Percentiles rank a stretch among this genome's conserved stretches.
Conservation (phyloP, 371 early-diverging fungal genomes). For the Zychaea mexicana region DNA sequence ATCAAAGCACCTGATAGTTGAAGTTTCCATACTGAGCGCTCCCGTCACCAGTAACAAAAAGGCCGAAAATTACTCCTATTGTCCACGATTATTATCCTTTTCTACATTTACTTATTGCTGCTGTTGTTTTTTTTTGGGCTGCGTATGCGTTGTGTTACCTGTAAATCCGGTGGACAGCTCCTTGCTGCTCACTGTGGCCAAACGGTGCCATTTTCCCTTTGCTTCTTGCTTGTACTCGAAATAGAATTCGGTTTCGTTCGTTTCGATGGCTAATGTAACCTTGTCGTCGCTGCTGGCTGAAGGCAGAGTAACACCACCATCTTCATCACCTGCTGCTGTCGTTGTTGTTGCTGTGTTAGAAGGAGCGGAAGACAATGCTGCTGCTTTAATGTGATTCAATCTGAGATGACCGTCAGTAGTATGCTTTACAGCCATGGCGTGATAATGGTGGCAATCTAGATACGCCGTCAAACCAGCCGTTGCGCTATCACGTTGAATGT, state of each 20-base stretch:
- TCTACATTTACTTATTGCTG: background rate
- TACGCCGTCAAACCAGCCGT: conserved; percentile 11
- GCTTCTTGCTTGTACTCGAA: background rate
- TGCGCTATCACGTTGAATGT: background rate
- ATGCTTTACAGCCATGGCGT: background rate
- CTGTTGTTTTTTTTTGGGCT: background rate
- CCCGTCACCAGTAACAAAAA: background rate
- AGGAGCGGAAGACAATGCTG: too few relatives aligned
- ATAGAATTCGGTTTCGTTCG: conserved; percentile 1
- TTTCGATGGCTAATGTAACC: conserved; percentile 10
- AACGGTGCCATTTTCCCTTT: background rate
- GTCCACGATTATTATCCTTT: background rate
- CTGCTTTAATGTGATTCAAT: background rate
- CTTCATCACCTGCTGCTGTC: too few relatives aligned
- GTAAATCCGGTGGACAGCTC: conserved; percentile 11
- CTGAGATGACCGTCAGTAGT: background rate
- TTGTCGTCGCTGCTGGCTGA: background rate
- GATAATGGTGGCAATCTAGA: conserved; percentile 9
- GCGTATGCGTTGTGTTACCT: background rate
- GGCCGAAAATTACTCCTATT: conserved; percentile 1
- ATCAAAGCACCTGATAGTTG: background rate
- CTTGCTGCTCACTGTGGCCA: conserved; percentile 4
- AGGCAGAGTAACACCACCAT: background rate
- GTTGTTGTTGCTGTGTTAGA: too few relatives aligned
- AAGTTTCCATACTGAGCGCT: background rate